These are phyloP conservation scores for Takakia lepidozioides DNA, from an alignment of 225 moss, liverwort and hornwort species.

Conservation along the genomic window DNA sequence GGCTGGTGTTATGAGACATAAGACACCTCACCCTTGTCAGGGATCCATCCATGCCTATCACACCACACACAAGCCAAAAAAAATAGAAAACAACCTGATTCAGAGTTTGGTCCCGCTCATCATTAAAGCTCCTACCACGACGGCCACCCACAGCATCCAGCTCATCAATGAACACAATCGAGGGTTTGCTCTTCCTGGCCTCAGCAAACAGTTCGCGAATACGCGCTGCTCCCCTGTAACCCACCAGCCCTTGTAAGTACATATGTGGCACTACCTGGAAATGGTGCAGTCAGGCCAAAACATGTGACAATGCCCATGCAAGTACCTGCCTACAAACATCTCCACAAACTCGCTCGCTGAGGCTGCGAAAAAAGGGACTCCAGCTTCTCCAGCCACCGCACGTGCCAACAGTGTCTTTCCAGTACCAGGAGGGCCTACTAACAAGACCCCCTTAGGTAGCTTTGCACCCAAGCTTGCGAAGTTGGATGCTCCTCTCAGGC, in stretches of 20 bases:
- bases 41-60: too few species aligned
- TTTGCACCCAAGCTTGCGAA: constrained; percentile 82
- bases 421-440: constrained; percentile 89
- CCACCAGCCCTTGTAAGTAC: too few species aligned
- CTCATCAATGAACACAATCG: constrained; percentile 91
- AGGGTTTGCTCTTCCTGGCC: constrained; percentile 79
- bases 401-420: constrained; percentile 88
- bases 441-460: constrained; percentile 75
- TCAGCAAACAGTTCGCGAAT: constrained; percentile 85
- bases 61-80: too few species aligned
- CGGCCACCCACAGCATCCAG: constrained; percentile 88
- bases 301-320: too few species aligned
- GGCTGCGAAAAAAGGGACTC: constrained; percentile 90
- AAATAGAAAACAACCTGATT: constrained; percentile 43
- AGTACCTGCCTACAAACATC: constrained; percentile 92
- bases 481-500: constrained; percentile 70
- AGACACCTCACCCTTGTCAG: too few species aligned
- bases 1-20: too few species aligned
- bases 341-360: constrained; percentile 98
- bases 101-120: constrained; percentile 90
- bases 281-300: too few species aligned
- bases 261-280: too few species aligned
- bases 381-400: constrained; percentile 89
- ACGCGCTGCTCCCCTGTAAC: constrained; percentile 76
- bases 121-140: constrained; percentile 90